Percentiles rank a stretch among this genome's conserved stretches.
Evolutionary conservation across 495 filamentous ascomycete species (phyloP).

Genomic region (Penicillium argentinense): DNA sequence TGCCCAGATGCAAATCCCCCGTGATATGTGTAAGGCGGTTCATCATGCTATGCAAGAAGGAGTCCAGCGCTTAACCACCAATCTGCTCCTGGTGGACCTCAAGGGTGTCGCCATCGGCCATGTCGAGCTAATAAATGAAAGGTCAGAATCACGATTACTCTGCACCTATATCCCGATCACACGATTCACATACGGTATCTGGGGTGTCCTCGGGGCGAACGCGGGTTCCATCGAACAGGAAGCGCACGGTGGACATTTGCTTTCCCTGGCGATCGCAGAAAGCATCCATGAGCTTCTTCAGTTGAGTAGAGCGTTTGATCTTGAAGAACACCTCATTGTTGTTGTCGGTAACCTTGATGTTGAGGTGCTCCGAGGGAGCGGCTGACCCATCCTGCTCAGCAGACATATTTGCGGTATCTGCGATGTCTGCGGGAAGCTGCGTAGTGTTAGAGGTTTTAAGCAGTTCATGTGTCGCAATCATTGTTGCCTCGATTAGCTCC

Average conservation of each 20-base stretch:
- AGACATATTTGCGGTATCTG: conserved; percentile 20
- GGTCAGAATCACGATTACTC: too few species aligned
- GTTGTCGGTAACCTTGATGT: conserved; percentile 99
- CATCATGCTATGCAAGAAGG: too few species aligned
- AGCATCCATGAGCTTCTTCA: conserved; percentile 98
- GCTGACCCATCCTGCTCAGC: conserved; percentile 47
- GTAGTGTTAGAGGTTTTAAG: conserved; percentile 1
- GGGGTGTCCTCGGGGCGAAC: conserved; percentile 89
- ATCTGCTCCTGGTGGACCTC: conserved; percentile 99
- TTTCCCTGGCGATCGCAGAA: conserved; percentile 98
- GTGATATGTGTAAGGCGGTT: too few species aligned
- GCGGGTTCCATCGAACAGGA: conserved; percentile 91
- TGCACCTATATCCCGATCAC: too few species aligned
- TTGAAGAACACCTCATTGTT: conserved; percentile 99
- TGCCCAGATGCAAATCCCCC: too few species aligned
- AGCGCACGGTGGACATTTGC: conserved; percentile 77
- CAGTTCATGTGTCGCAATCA: too few species aligned
- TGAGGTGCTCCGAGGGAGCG: conserved; percentile 77
- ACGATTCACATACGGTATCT: conserved; percentile 80
- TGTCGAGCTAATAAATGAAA: conserved; percentile 71
- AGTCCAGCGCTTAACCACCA: conserved; percentile 55
- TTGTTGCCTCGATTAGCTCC: too few species aligned
- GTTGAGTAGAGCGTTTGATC: conserved; percentile 94
- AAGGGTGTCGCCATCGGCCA: conserved; percentile 93
- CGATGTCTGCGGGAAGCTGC: background rate